Conservation (phyloP, 352 stramenopile genomes). For the Thalassiosira hispida region DNA sequence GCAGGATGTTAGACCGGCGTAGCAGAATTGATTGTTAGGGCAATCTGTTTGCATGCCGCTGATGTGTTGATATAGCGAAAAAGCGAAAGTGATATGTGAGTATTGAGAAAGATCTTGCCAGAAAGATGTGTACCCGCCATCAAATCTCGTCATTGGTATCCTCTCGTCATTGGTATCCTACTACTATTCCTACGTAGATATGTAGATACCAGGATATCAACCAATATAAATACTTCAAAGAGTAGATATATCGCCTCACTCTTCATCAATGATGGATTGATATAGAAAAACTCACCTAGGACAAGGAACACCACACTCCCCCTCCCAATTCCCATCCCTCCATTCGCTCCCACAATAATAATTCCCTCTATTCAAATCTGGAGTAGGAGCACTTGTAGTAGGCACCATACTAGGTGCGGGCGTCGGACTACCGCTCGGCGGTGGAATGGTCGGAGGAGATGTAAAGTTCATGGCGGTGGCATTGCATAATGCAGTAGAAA, state of each 20-base stretch:
- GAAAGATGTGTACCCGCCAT: too few relatives aligned
- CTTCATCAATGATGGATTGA: too few relatives aligned
- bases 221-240: too few relatives aligned
- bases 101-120: too few relatives aligned
- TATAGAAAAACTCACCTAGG: conserved; percentile 6
- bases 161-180: too few relatives aligned
- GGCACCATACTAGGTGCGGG: conserved; percentile 10
- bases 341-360: conserved; percentile 28
- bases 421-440: not conserved
- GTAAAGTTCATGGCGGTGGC: conserved; percentile 44
- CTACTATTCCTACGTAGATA: too few relatives aligned
- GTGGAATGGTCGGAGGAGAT: conserved; percentile 7
- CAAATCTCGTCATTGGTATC: too few relatives aligned
- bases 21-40: conserved; percentile 1
- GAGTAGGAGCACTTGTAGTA: conserved; percentile 23
- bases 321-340: conserved; percentile 1
- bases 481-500: conserved; percentile 33
- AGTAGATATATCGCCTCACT: too few relatives aligned
- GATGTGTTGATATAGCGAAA: not conserved
- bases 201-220: too few relatives aligned
- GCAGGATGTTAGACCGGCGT: not conserved
- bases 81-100: not conserved
- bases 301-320: conserved; percentile 32
- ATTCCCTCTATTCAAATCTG: conserved; percentile 35
- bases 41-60: not conserved